Evolutionary conservation across 2,329 filamentous ascomycete genomes (phyloP).

Genomic region (Leptographium galeiforme): DNA sequence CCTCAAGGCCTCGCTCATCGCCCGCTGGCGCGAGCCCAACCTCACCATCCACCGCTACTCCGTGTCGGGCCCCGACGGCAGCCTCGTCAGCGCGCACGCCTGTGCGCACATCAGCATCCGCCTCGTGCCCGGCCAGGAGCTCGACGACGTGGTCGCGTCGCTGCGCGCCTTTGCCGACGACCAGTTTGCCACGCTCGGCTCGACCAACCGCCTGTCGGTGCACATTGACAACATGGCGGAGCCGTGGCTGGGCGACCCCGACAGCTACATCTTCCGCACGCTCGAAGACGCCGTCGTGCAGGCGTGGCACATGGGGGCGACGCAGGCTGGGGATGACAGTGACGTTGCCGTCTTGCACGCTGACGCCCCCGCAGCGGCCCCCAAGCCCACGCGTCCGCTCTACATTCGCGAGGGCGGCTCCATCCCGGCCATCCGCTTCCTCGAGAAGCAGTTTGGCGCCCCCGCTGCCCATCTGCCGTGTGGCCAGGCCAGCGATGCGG

Average conservation of each 20-base stretch:
- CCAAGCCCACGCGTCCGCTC: conserved; percentile 48
- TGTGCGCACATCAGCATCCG: conserved; percentile 82
- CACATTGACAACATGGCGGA: conserved; percentile 88
- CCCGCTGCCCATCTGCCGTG: conserved; percentile 88
- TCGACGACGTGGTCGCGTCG: conserved; percentile 57
- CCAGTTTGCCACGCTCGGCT: conserved; percentile 62
- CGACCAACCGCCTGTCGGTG: conserved; percentile 67
- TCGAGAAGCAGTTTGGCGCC: conserved; percentile 87
- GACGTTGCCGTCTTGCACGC: too few species aligned
- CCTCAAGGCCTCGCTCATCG: conserved; percentile 79
- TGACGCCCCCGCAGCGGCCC: conserved; percentile 10
- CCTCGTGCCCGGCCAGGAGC: conserved; percentile 84
- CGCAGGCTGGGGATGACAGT: too few species aligned
- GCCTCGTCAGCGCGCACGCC: conserved; percentile 80
- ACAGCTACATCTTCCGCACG: conserved; percentile 80
- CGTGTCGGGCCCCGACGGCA: conserved; percentile 81
- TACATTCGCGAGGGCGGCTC: conserved; percentile 94
- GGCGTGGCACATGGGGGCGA: conserved; percentile 55
- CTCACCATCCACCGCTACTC: conserved; percentile 89
- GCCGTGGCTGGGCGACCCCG: conserved; percentile 87
- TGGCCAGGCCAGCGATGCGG: conserved; percentile 85
- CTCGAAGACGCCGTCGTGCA: conserved; percentile 74
- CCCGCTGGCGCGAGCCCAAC: conserved; percentile 88
- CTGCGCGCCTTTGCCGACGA: conserved; percentile 54
- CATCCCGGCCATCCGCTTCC: conserved; percentile 84